A percentile compares a stretch with the other conserved stretches of the same genome.
Evolutionary conservation across 2,329 filamentous ascomycete genomes (phyloP).

Genomic region (Plectosphaerella cucumerina): DNA sequence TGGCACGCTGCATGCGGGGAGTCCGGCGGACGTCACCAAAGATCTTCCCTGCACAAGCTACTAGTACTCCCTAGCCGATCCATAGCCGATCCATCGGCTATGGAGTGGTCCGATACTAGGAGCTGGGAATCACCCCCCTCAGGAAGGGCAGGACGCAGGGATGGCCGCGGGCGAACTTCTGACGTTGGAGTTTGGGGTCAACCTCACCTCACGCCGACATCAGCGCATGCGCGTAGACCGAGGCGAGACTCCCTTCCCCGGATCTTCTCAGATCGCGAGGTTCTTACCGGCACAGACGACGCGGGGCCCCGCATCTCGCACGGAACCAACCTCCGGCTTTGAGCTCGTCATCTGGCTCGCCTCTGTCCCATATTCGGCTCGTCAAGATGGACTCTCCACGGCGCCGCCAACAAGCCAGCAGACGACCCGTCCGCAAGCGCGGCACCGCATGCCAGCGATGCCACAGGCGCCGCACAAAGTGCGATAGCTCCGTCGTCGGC

Average conservation of each 20-base stretch:
- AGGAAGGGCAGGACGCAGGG: too few relatives aligned
- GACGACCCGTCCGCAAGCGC: background rate
- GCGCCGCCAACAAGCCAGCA: background rate
- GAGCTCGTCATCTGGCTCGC: background rate
- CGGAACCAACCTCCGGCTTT: background rate
- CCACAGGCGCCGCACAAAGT: background rate
- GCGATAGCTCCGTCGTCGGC: background rate
- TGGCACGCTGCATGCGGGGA: too few relatives aligned
- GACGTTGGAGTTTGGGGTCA: too few relatives aligned
- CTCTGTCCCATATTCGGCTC: background rate
- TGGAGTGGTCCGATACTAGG: too few relatives aligned
- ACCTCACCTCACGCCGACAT: too few relatives aligned
- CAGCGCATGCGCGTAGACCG: too few relatives aligned
- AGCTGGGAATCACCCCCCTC: too few relatives aligned
- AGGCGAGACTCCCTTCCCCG: too few relatives aligned
- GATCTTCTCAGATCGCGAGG: background rate
- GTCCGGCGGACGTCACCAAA: too few relatives aligned
- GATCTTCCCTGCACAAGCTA: too few relatives aligned
- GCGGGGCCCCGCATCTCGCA: background rate
- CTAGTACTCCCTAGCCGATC: too few relatives aligned
- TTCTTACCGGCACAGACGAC: too few relatives aligned
- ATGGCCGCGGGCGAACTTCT: background rate
- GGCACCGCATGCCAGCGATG: conserved; percentile 3
- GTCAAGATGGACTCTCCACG: background rate
- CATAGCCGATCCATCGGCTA: background rate